These are phyloP conservation scores for Pseudocercospora fijiensis DNA, from an alignment of 2,329 filamentous ascomycete genomes.

Conservation along the genomic window DNA sequence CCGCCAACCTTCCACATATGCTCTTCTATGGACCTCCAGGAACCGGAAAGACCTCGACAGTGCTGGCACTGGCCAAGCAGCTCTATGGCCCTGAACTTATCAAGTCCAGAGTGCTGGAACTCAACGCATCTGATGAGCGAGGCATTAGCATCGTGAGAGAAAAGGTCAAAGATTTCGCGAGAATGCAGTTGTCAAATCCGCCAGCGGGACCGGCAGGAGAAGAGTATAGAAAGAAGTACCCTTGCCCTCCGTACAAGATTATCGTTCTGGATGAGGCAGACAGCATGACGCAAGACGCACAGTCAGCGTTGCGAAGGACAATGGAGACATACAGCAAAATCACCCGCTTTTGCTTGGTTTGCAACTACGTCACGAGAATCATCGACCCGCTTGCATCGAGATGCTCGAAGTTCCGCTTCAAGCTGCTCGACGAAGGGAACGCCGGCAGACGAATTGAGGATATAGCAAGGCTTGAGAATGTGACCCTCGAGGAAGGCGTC, in stretches of 20 bases:
- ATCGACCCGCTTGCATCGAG: conserved; percentile 92
- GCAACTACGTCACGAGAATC: conserved; percentile 97
- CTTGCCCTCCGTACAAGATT: conserved; percentile 97
- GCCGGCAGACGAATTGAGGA: conserved; percentile 75
- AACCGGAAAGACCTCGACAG: conserved; percentile 96
- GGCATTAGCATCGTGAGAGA: conserved; percentile 96
- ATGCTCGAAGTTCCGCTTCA: conserved; percentile 97
- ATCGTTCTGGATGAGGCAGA: conserved; percentile 98
- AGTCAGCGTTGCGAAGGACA: conserved; percentile 84
- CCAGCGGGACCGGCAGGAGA: conserved; percentile 61
- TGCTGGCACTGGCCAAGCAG: conserved; percentile 94
- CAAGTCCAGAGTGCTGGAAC: conserved; percentile 90
- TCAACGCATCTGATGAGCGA: conserved; percentile 98
- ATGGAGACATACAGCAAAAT: conserved; percentile 99
- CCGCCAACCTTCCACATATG: conserved; percentile 98
- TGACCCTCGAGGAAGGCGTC: conserved; percentile 74
- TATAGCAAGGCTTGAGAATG: conserved; percentile 77
- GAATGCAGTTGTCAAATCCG: conserved; percentile 86
- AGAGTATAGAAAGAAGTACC: conserved; percentile 66
- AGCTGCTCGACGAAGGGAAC: conserved; percentile 85
- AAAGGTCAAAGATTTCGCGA: conserved; percentile 97
- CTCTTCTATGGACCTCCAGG: conserved; percentile 98
- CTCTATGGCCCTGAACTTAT: conserved; percentile 95
- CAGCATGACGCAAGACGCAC: conserved; percentile 97
- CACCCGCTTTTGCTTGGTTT: conserved; percentile 94